Percentiles rank a stretch among this genome's conserved stretches.
These are phyloP conservation scores for Elsinoe perseae DNA, from an alignment of 2,329 filamentous ascomycete species.

Conservation along the genomic window DNA sequence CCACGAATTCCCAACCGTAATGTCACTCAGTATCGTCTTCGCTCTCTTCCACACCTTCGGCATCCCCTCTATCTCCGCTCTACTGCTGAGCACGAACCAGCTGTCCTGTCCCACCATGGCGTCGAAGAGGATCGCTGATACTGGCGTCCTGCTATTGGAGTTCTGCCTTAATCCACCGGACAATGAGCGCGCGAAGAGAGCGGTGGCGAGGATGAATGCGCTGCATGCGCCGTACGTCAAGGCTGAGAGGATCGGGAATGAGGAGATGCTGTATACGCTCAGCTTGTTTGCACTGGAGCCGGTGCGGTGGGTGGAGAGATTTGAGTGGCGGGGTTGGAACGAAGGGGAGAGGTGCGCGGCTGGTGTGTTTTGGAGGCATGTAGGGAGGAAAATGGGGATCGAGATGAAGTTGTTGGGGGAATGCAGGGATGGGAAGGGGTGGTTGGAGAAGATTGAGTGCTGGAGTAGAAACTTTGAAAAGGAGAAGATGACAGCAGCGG, in stretches of 20 bases:
- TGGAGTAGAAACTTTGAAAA: constrained; percentile 54
- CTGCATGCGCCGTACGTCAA: constrained; percentile 52
- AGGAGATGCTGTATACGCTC: constrained; percentile 59
- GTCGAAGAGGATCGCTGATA: constrained; percentile 48
- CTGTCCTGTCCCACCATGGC: constrained; percentile 25
- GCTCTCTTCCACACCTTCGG: constrained; percentile 34
- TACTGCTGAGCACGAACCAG: constrained; percentile 18
- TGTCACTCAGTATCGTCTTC: constrained; percentile 41
- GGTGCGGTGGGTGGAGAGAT: constrained; percentile 52
- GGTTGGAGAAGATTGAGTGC: constrained; percentile 42
- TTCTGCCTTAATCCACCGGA: constrained; percentile 39
- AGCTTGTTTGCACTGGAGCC: constrained; percentile 60
- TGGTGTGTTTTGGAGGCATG: constrained; percentile 61
- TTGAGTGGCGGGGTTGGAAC: constrained; percentile 63
- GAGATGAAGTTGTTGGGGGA: constrained; percentile 36
- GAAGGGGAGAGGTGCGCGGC: constrained; percentile 59
- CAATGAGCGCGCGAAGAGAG: constrained; percentile 37
- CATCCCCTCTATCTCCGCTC: constrained; percentile 18
- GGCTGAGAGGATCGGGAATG: constrained; percentile 52
- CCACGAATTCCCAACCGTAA: background rate
- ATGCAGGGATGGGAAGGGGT: constrained; percentile 46
- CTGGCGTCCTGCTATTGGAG: constrained; percentile 43
- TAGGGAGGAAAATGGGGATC: constrained; percentile 65
- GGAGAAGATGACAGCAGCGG: constrained; percentile 45
- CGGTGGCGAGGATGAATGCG: constrained; percentile 57